A percentile compares a stretch with the other conserved stretches of the same genome.
Evolutionary conservation across 1,139 yeast genomes (phyloP).

Genomic region (Petasospora fabianii): DNA sequence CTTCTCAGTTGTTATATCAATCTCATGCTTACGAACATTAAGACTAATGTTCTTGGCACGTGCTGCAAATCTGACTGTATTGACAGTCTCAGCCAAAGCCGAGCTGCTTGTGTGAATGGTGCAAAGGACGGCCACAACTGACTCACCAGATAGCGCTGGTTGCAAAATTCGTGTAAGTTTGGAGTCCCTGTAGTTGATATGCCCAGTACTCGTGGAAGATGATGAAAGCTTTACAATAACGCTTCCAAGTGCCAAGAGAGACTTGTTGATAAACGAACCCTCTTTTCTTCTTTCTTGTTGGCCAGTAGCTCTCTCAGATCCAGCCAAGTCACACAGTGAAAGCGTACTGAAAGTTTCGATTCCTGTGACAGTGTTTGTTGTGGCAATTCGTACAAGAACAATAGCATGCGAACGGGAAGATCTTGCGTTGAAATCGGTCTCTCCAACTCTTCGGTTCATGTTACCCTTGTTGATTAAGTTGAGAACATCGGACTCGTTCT

Average conservation of each 20-base stretch:
- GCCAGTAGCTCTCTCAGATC: slow-evolving; percentile 86
- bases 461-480: slow-evolving; percentile 67
- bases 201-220: slow-evolving; percentile 35
- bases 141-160: slow-evolving; percentile 86
- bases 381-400: slow-evolving; percentile 60
- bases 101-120: slow-evolving; percentile 65
- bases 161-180: slow-evolving; percentile 84
- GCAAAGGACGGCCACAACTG: slow-evolving; percentile 83
- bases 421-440: slow-evolving; percentile 79
- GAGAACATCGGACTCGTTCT: slow-evolving; percentile 56
- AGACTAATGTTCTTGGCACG: slow-evolving; percentile 84
- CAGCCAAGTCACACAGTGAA: slow-evolving; percentile 92
- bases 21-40: slow-evolving; percentile 56
- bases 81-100: slow-evolving; percentile 72
- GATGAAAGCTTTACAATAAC: slow-evolving; percentile 77
- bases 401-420: slow-evolving; percentile 94
- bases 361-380: slow-evolving; percentile 39
- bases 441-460: slow-evolving; percentile 70
- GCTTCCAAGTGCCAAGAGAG: slow-evolving; percentile 82
- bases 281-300: slow-evolving; percentile 81
- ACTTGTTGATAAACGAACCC: slow-evolving; percentile 88
- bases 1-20: slow-evolving; percentile 37
- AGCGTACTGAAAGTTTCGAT: slow-evolving; percentile 57
- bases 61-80: slow-evolving; percentile 88
- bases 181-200: slow-evolving; percentile 90